Conservation (phyloP, 2,329 filamentous ascomycete genomes). For the Polychaeton citri region DNA sequence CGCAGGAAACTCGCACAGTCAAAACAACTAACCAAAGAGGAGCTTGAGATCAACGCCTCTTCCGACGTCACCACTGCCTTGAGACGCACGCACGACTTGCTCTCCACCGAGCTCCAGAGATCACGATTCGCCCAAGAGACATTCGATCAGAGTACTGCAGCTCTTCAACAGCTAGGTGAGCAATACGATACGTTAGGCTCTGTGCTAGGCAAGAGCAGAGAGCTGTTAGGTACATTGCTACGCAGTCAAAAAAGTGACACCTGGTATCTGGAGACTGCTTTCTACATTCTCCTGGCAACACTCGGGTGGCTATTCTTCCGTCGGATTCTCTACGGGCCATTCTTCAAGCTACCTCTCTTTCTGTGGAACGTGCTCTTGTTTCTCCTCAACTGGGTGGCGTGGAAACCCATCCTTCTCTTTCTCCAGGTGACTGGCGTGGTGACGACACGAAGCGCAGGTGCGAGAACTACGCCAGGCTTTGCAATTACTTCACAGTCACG, state of each 20-base stretch:
- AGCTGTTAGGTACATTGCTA: slow-evolving; percentile 65
- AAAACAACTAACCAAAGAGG: slow-evolving; percentile 52
- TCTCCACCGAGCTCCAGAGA: slow-evolving; percentile 70
- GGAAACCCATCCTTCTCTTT: slow-evolving; percentile 31
- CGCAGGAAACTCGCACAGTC: slow-evolving; percentile 17
- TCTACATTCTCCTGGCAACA: slow-evolving; percentile 68
- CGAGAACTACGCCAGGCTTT: background rate
- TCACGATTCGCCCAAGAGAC: slow-evolving; percentile 86
- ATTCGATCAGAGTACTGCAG: slow-evolving; percentile 68
- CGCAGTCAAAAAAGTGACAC: slow-evolving; percentile 90
- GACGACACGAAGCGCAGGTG: slow-evolving; percentile 8
- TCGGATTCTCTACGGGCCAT: slow-evolving; percentile 72
- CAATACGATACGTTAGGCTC: slow-evolving; percentile 69
- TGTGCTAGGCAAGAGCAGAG: slow-evolving; percentile 60
- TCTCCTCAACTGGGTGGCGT: slow-evolving; percentile 14
- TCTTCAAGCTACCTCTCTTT: slow-evolving; percentile 59
- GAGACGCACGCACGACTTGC: slow-evolving; percentile 72
- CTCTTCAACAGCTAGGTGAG: slow-evolving; percentile 67
- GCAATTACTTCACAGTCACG: slow-evolving; percentile 15
- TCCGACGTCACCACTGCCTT: slow-evolving; percentile 75
- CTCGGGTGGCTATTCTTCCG: slow-evolving; percentile 78
- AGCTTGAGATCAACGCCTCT: slow-evolving; percentile 61
- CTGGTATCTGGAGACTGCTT: slow-evolving; percentile 87
- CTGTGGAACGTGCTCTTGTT: slow-evolving; percentile 11
- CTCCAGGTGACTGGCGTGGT: slow-evolving; percentile 40